Evolutionary conservation across 2,329 filamentous ascomycete species (phyloP).

Genomic region (Fusarium sterilihyphosum): DNA sequence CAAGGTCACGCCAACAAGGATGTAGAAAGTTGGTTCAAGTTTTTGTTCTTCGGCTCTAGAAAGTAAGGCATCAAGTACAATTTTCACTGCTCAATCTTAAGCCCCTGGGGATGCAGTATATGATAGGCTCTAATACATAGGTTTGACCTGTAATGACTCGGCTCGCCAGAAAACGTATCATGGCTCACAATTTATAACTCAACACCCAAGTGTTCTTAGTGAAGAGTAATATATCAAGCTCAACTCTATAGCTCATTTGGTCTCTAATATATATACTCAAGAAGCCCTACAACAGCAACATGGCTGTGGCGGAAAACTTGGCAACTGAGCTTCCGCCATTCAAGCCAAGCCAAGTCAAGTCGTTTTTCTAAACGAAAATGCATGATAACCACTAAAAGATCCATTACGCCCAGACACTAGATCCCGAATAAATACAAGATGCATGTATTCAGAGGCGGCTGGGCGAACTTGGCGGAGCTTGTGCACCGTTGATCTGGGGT

Average conservation of each 20-base stretch:
- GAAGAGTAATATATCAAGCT: no score
- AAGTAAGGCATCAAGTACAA: neutral
- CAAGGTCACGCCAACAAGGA: neutral
- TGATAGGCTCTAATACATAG: neutral
- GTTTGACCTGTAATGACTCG: neutral
- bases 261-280: neutral
- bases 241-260: neutral
- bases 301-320: neutral
- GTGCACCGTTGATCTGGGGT: conserved; percentile 26
- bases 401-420: neutral
- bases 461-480: conserved; percentile 24
- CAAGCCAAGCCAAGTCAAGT: neutral
- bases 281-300: neutral
- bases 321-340: neutral
- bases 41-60: neutral
- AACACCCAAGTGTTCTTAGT: neutral
- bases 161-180: neutral
- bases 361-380: neutral
- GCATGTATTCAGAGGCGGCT: conserved; percentile 13
- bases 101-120: neutral
- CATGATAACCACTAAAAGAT: neutral
- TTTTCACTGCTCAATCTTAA: neutral
- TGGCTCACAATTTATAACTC: neutral
- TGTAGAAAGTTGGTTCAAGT: neutral
- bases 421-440: conserved; percentile 5